phyloP scores from a whole-genome alignment of 306 rosid genomes.

The Dryas alaskensis region DNA sequence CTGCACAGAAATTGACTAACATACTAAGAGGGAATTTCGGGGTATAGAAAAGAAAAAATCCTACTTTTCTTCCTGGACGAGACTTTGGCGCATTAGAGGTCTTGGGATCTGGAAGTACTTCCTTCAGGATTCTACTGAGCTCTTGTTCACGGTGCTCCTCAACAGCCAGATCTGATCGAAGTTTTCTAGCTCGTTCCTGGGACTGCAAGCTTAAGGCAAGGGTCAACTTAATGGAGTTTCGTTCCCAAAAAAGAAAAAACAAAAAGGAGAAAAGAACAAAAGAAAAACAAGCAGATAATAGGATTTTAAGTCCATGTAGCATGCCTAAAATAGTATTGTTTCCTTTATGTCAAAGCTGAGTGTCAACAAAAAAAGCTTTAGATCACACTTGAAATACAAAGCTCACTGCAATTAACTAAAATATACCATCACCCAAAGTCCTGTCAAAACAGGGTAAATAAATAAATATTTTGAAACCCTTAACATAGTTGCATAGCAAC shows the following conservation, averaged over 20 bases:
- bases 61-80: slow-evolving; percentile 68
- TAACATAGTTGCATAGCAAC: background rate
- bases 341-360: background rate
- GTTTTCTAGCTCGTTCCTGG: slow-evolving; percentile 73
- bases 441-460: background rate
- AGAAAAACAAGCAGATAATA: background rate
- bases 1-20: background rate
- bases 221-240: slow-evolving; percentile 19
- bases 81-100: slow-evolving; percentile 58
- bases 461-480: background rate
- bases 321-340: background rate
- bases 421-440: background rate
- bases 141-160: slow-evolving; percentile 85
- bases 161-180: slow-evolving; percentile 77
- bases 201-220: slow-evolving; percentile 56
- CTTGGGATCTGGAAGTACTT: slow-evolving; percentile 81
- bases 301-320: background rate
- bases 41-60: slow-evolving; percentile 15
- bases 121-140: slow-evolving; percentile 82
- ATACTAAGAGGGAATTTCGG: background rate
- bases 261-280: background rate
- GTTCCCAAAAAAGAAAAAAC: background rate
- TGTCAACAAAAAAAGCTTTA: background rate
- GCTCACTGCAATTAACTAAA: background rate
- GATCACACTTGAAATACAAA: background rate